Evolutionary conservation across 2,329 filamentous ascomycete genomes (phyloP), one percentile per base, ranked within the genome.

Genomic region (Aureobasidium vineae): DNA sequence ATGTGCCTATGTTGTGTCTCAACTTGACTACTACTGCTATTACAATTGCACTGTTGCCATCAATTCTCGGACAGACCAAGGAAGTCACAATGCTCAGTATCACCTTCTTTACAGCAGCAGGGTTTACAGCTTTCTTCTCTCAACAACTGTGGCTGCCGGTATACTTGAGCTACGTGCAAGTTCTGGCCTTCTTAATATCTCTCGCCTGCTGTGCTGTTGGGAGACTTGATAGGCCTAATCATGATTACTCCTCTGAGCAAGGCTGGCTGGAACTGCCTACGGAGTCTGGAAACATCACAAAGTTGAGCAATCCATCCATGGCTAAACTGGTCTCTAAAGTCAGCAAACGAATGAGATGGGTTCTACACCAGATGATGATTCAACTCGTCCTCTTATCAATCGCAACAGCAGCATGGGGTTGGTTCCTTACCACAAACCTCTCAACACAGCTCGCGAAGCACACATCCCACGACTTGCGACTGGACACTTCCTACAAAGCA

Each of bases 401-500:
- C 13, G 23, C 11, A 16, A 49, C 13, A 16, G 11, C 1, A 15
- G 13, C 5, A 1, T 49, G 45, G 45, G 15, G 23, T 5, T 16
- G 16, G 5, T 49, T 49, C 23, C 45, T 49, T 11, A 26, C 23
- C 45, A 49, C 23, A 11, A 49, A 49, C 5, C 23, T 49, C 23
- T 49, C 45, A 13, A 23, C 45, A 49, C 45, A 11, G 7, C 23
- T 49, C 3, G 4, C 11, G 6, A 13, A 49, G 11, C 45, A 49
- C 23, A 40, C 31, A 21, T 60, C 15, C 61, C 61, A 38, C 54
- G 41, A 28, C 53, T 38, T 40, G n/a, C 36, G 56, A 53, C 63
- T 75, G 11, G 73, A 75, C 49, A 43, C 52, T 6, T 50, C 61
- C 0, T 78, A 76, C 63, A 50, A 66, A 28, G 68, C 76, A 1